Evolutionary conservation across 2,329 filamentous ascomycete species (phyloP), one percentile per base, ranked within the genome.

Genomic region (Fusarium cicatricum): DNA sequence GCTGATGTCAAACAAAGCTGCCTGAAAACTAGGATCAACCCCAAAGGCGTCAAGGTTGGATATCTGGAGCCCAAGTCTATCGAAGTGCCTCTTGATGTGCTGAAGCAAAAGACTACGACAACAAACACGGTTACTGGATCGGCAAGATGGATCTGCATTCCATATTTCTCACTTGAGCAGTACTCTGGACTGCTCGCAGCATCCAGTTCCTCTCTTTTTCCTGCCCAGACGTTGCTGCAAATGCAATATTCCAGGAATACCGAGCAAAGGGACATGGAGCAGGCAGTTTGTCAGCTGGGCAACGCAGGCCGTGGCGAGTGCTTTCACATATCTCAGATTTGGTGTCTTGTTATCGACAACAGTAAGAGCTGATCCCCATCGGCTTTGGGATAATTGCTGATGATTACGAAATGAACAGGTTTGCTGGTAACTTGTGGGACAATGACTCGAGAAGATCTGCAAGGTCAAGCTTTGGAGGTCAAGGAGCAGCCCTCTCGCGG

Each of bases 261-360:
- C 4, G 66, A 71, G 21, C 69, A 75, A 28, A 70, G 80, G 45
- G 80, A 82, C 33, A 75, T 81, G 76, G 67, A 74, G 21, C 80
- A 82, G 58, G 80, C 77, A 3, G 75, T 81, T 9, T 76, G 79
- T 45, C 73, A 75, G 47, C 65, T 75, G 12, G 71, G 71, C 1
- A 70, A 71, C 34, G 72, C 70, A 3, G 71, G 70, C 1, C 58
- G 69, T 10, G 73, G 71, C 2, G 64, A 75, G 15, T 82, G 78
- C 46, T 82, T 80, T 49, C 79, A 82, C 50, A 75, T 82, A 38
- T 70, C 76, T 1, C 80, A 82, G 58, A 50, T 81, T 10, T 82
- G 80, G 80, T 78, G 75, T 55, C 59, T 82, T 5, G 67, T 80
- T 7, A 55, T 82, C 2, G 76, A 77, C 34, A 75, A 80, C 38